phyloP scores from a whole-genome alignment of 495 filamentous ascomycete species.

The Sphaerosporella brunnea region DNA sequence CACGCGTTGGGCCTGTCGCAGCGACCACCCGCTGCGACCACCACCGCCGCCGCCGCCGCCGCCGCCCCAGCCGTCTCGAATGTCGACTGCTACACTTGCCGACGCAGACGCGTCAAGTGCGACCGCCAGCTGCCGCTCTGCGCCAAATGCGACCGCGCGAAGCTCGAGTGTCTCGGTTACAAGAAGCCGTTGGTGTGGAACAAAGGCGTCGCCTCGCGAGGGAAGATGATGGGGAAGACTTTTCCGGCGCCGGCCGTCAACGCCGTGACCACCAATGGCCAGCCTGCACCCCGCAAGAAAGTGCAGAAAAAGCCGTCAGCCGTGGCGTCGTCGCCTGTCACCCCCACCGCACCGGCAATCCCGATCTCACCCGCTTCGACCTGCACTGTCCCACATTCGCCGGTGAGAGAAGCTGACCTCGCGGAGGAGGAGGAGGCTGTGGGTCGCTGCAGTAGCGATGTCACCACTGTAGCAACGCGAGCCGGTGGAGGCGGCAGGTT shows the following conservation, averaged over 20 bases:
- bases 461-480: not conserved
- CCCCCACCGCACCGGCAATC: not conserved
- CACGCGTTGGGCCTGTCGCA: no score
- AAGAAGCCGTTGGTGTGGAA: constrained; percentile 30
- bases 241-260: constrained; percentile 22
- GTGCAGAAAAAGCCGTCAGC: not conserved
- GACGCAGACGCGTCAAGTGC: constrained; percentile 28
- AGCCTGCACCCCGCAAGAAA: not conserved
- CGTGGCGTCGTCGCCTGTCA: not conserved
- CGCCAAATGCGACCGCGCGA: constrained; percentile 26
- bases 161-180: constrained; percentile 28
- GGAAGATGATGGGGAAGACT: constrained; percentile 32
- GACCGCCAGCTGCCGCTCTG: constrained; percentile 28
- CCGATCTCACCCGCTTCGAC: not conserved
- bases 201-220: constrained; percentile 28
- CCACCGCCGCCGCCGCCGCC: not conserved
- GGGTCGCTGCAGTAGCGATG: not conserved
- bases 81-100: constrained; percentile 29
- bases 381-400: no score
- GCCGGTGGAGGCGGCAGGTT: no score
- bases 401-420: not conserved
- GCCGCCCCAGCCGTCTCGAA: not conserved
- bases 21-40: not conserved
- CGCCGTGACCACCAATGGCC: not conserved
- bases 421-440: not conserved